Base-by-base conservation (phyloP, 768 basidiomycete species). In the Russula compacta region DNA sequence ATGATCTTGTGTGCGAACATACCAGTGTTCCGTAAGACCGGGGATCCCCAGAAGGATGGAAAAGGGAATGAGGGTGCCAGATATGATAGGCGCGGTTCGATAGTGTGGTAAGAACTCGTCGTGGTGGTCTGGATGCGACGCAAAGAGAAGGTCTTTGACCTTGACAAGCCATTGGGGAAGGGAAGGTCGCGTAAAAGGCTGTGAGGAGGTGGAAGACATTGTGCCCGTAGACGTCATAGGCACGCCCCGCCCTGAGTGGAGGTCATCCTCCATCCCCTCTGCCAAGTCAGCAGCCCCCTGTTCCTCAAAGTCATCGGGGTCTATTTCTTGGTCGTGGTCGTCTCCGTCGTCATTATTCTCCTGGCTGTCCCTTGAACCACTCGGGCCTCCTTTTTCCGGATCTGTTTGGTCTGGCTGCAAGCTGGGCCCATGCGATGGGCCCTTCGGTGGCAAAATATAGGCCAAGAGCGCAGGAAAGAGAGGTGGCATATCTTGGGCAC, bases 41-140 rank as follows among this genome's bases (percentile, higher is more conserved):
- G 91, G 91, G 33, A 93, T 88, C 67, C 87, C 86, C 35, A 92
- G 76, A n/a, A 93, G 77, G 52, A 92, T 87, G 17, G 85, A 81
- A 67, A 93, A 89, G 0, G 88, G 86, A 40, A 88, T 82, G 61
- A 84, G 70, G 43, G 86, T 76, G 19, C 85, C 86, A 14, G 87
- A 83, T 9, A 89, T 59, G 44, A 89, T 83, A 0, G 87, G 87
- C 5, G 82, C 72, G 54, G 74, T 74, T 17, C 89, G 83, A 68
- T 85, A 86, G 54, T 81, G 80, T 24, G 85, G 83, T 35, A 79
- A 68, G 58, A 68, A 58, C 1, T 19, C 1, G 38, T 70, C 71
- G 0, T 72, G 63, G 40, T 69, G 12, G 36, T 46, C 55, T 9
- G 58, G 54, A 17, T 60, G 58, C 8, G 64, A 33, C 0, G 60